Base-by-base conservation (phyloP, 1,139 yeast genomes). In the Taiozyma sp. region DNA sequence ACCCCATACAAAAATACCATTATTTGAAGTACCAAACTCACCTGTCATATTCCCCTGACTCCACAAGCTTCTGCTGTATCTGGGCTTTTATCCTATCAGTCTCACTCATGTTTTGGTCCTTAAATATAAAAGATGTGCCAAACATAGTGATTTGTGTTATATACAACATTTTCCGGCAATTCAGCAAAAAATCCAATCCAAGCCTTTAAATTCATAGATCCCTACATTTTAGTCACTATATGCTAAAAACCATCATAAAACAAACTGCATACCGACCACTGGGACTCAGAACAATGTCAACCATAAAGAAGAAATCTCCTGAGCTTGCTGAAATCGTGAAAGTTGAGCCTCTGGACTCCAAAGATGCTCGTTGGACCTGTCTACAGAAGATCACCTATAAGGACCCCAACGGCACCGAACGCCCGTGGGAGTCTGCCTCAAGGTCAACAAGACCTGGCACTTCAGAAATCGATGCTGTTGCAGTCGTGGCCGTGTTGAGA, bases 341-440 rank as follows among this genome's bases (percentile, higher is more conserved):
- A 13, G 46, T 66, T 6, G 67, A 65, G 43, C 66, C 70, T 44
- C 66, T 75, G 49, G 47, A 63, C 29, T 53, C 71, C 24, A 58
- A 69, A 2, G 76, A 77, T 47, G 83, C 84, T 22, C 77, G 74
- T 60, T 84, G 89, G 86, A 78, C 83, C 47, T 78, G 80, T 48
- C 67, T 81, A 50, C 72, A 78, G 54, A 86, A 82, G 63, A 77
- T 91, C 55, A 77, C 81, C 53, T 92, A 90, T 68, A 62, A 65
- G 19, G 91, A 85, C 59, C 93, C 96, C 12, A 70, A 71, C 40
- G 96, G 96, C 1, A 67, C 58, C 8, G 62, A 57, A 48, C 59
- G 76, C 44, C 86, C 82, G 48, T 93, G 98, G 97, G 99, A 93
- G 70, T 85, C 84, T 80, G 95, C 96, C 3, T 81, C 89, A 1